A percentile compares a stretch with the other conserved stretches of the same genome.
phyloP scores from a whole-genome alignment of 192 early-diverging fungal species.

The Allomyces macrogynus region DNA sequence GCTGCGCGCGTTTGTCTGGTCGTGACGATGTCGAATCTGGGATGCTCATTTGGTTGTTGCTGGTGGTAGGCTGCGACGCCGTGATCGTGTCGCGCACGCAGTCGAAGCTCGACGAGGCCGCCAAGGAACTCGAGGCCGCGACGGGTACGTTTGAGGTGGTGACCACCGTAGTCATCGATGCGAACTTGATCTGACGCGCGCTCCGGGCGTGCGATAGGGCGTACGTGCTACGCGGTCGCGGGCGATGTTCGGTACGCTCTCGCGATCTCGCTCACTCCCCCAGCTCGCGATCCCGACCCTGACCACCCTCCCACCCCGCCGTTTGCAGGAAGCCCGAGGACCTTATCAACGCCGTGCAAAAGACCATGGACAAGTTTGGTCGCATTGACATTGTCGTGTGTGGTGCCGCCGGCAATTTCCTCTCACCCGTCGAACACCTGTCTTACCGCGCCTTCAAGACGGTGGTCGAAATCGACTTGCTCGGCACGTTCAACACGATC shows the following conservation, averaged over 20 bases:
- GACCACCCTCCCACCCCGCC: constrained; percentile 28
- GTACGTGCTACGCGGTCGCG: constrained; percentile 10
- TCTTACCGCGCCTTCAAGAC: constrained; percentile 52
- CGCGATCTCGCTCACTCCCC: neutral
- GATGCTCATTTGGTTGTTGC: neutral
- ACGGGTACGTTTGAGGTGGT: constrained; percentile 17
- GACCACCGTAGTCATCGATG: no score
- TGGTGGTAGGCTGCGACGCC: neutral
- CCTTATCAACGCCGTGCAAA: constrained; percentile 33
- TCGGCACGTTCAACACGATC: constrained; percentile 54
- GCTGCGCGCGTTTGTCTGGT: constrained; percentile 9
- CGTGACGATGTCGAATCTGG: neutral
- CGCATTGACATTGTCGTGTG: constrained; percentile 39
- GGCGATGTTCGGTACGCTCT: neutral
- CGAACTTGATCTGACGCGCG: no score
- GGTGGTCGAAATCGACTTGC: constrained; percentile 32
- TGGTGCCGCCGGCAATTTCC: constrained; percentile 51
- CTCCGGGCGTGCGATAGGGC: constrained; percentile 11
- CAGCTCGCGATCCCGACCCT: neutral
- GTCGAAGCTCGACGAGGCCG: constrained; percentile 41
- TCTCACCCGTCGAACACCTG: constrained; percentile 37
- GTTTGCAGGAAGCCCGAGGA: constrained; percentile 32
- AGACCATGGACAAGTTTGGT: constrained; percentile 37
- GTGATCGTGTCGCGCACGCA: constrained; percentile 6
- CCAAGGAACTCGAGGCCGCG: constrained; percentile 29